Evolutionary conservation across 306 rosid genomes (phyloP), one percentile per base, ranked within the genome.

Genomic region (Echinosophora koreensis): DNA sequence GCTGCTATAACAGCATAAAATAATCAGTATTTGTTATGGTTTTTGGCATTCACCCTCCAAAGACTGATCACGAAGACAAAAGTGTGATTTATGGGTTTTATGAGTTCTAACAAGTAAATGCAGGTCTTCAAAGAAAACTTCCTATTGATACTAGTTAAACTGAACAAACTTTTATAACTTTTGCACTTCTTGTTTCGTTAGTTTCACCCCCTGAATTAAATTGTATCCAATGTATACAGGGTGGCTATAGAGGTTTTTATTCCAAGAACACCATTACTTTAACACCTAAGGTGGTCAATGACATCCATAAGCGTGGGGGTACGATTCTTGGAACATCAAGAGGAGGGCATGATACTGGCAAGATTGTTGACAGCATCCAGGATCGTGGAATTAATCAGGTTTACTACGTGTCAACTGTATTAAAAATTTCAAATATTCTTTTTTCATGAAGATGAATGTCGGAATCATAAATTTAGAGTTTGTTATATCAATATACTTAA

Each of bases 351-450:
- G 92, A 90, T 78, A 95, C 85, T 34, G 68, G 85, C 61, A 95
- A 95, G 88, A 95, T 95, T 30, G 99, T 92, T 82, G 99, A 89
- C 82, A 92, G 99, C 88, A 95, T 95, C 84, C 92, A 95, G 80
- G 96, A 89, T 76, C 90, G 97, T 32, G 97, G 97, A 62, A 95
- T 95, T 70, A 95, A 95, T 82, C 99, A 95, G 97, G 98, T 92
- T 63, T 72, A 16, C 71, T 71, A 41, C 52, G 56, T 74, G 60
- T 52, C 15, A 38, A 71, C 54, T 58, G 17, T 71, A 69, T 63
- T 73, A 73, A 47, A 47, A 47, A 47, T 47, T 47, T 47, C 52
- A 47, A 47, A 27, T 59, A 27, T 59, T 32, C 47, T 38, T 37
- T 67, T 64, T 55, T 77, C 30, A 37, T 80, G 76, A 69, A 22